Percentiles rank a stretch among this genome's conserved stretches.
These are phyloP conservation scores for Russula sp. DNA, from an alignment of 768 basidiomycete genomes.

Conservation along the genomic window DNA sequence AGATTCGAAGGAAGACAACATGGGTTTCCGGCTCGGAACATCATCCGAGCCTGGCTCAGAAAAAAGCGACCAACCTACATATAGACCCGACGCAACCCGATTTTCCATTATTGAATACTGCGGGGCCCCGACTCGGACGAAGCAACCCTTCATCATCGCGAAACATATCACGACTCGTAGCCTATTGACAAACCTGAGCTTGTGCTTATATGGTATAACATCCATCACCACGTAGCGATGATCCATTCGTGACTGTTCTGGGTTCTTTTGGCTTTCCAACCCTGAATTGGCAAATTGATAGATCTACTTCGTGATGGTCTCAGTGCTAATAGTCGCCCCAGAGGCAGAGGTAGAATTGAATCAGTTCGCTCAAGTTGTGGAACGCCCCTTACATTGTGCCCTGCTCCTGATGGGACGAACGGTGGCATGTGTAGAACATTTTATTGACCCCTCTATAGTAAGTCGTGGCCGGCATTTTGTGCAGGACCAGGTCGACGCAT, in stretches of 20 bases:
- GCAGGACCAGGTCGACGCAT: not conserved
- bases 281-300: not conserved
- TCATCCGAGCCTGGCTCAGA: not conserved
- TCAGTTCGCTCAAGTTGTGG: not conserved
- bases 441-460: not conserved
- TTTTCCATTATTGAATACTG: not conserved
- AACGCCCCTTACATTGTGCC: not conserved
- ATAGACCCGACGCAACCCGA: not conserved
- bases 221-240: not conserved
- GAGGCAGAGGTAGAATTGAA: not conserved
- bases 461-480: not conserved
- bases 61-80: not conserved
- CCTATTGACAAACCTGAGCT: not conserved
- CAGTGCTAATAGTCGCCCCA: too few relatives aligned
- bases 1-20: not conserved
- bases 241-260: not conserved
- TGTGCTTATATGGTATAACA: constrained; percentile 8
- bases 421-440: not conserved
- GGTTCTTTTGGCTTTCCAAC: not conserved
- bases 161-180: not conserved
- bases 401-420: not conserved
- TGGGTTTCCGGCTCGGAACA: not conserved
- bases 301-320: not conserved
- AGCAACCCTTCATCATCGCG: not conserved
- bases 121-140: not conserved